Conservation (phyloP, 768 basidiomycete genomes). For the Panellus pusillus region DNA sequence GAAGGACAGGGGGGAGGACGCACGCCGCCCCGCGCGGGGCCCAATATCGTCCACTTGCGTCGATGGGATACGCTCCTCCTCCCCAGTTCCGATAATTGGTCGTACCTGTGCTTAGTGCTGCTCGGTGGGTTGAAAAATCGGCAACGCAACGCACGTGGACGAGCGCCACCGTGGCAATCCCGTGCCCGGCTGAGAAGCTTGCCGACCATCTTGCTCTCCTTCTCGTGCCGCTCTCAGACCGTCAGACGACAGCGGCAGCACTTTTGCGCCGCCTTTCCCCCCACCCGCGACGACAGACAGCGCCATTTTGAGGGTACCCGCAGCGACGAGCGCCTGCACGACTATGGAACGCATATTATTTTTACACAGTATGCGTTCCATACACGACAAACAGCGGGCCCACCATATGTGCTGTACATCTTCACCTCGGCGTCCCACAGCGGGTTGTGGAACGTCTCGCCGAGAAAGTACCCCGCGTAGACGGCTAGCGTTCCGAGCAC, state of each 20-base stretch:
- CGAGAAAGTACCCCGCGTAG: conserved; percentile 31
- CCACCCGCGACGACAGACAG: background rate
- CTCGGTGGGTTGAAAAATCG: too few relatives aligned
- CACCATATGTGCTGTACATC: conserved; percentile 47
- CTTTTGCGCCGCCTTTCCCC: conserved; percentile 24
- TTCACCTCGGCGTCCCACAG: conserved; percentile 39
- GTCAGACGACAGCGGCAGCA: conserved; percentile 46
- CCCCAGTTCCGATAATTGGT: conserved; percentile 44
- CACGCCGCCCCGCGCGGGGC: conserved; percentile 45
- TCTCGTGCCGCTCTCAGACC: conserved; percentile 44
- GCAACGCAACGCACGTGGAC: conserved; percentile 38
- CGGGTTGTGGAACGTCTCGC: conserved; percentile 36
- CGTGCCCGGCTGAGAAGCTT: conserved; percentile 39
- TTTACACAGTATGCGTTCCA: too few relatives aligned
- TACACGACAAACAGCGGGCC: conserved; percentile 43
- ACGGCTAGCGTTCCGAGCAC: conserved; percentile 37
- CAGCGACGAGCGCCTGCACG: conserved; percentile 20
- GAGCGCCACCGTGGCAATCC: conserved; percentile 40
- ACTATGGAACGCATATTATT: too few relatives aligned
- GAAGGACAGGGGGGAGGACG: background rate
- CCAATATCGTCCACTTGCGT: conserved; percentile 42
- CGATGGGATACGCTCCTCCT: conserved; percentile 36
- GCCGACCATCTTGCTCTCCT: conserved; percentile 52
- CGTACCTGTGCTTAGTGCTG: too few relatives aligned
- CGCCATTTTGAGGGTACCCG: conserved; percentile 12